Evolutionary conservation across 768 basidiomycete genomes (phyloP), one percentile per base, ranked within the genome.

Genomic region (Agrocybe praecox): DNA sequence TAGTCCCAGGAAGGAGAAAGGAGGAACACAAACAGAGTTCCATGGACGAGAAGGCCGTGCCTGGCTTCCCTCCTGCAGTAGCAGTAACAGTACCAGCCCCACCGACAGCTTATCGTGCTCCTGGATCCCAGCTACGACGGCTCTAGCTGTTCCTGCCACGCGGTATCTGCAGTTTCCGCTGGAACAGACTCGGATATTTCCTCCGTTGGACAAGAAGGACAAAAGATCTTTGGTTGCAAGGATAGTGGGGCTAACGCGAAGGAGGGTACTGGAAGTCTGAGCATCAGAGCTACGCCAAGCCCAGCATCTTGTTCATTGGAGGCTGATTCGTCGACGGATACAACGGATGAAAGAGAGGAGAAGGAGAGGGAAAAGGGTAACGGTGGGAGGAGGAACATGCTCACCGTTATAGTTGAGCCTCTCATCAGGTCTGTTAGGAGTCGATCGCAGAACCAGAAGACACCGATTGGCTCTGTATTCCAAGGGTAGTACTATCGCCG

Each of bases 361-460:
- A 29, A n/a, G 18, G 43, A 74, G 50, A 68, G 70, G 55, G 66
- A 73, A 11, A 45, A 56, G 15, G 69, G 68, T 36, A 92, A 85
- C 77, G 86, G 86, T 71, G 79, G 74, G 59, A 78, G 88, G 65
- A 74, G 93, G 63, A 94, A 91, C 71, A 96, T 94, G 0, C 78
- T 97, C 59, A 93, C 89, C 0, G 84, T 95, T 40, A 92, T 94
- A 84, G 89, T 92, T 2, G 90, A 92, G 66, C 89, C 90, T 7
- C 75, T 94, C 60, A 81, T 78, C 53, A 79, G 85, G 42, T 76
- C 81, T 0, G 79, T 79, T 57, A 80, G 83, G 67, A 78, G 74
- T 19, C 73, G 71, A 61, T 79, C 74, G 63, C 69, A 72, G 53
- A 58, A 66, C 58, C 71, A 46, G 49, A 46, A 44, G 15, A 54